Conservation (phyloP, 2,329 filamentous ascomycete genomes). For the Phyllosticta citribraziliensis region DNA sequence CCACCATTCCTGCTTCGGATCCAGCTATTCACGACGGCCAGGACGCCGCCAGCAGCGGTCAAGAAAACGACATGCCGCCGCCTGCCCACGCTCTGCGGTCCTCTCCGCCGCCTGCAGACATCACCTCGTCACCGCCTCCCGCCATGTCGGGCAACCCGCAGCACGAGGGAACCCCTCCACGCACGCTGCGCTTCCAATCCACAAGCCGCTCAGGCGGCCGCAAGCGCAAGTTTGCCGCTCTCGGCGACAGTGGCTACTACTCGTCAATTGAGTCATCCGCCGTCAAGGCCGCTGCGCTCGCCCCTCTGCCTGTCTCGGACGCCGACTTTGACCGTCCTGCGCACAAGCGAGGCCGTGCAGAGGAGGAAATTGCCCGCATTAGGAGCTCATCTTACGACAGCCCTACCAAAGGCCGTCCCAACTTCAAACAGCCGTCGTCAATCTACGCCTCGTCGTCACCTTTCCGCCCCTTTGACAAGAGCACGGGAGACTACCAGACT, state of each 20-base stretch:
- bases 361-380: slow-evolving; percentile 90
- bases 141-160: slow-evolving; percentile 53
- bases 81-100: slow-evolving; percentile 45
- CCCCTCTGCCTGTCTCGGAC: slow-evolving; percentile 63
- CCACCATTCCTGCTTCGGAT: slow-evolving; percentile 43
- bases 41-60: slow-evolving; percentile 20
- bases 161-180: slow-evolving; percentile 67
- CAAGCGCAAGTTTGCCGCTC: slow-evolving; percentile 67
- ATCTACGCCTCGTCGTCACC: slow-evolving; percentile 30
- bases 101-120: slow-evolving; percentile 59
- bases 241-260: slow-evolving; percentile 94
- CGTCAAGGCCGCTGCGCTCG: slow-evolving; percentile 58
- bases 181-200: slow-evolving; percentile 48
- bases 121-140: slow-evolving; percentile 90
- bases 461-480: slow-evolving; percentile 26
- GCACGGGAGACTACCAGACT: slow-evolving; percentile 33
- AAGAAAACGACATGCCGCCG: slow-evolving; percentile 31
- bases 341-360: slow-evolving; percentile 81
- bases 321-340: slow-evolving; percentile 61
- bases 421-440: slow-evolving; percentile 35
- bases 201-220: slow-evolving; percentile 59
- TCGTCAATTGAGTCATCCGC: slow-evolving; percentile 91
- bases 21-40: slow-evolving; percentile 39
- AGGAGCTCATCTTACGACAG: slow-evolving; percentile 90
- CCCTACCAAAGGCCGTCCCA: slow-evolving; percentile 60